Evolutionary conservation across 495 filamentous ascomycete species (phyloP).

Genomic region (Talaromyces wortmannii): DNA sequence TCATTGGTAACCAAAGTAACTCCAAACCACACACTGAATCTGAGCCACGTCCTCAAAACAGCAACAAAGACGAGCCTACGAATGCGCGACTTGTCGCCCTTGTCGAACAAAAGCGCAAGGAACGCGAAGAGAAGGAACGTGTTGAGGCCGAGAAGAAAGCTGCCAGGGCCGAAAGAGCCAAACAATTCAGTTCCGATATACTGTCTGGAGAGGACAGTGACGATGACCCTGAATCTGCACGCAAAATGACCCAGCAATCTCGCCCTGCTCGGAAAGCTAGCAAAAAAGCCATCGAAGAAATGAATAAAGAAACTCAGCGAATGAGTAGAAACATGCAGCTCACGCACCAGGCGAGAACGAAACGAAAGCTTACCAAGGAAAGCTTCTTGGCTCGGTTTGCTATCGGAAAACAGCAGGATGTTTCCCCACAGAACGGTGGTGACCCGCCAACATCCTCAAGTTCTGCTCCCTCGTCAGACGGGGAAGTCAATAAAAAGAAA

Average conservation of each 20-base stretch:
- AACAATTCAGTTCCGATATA: constrained; percentile 30
- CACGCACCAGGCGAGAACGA: constrained; percentile 81
- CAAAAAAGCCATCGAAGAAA: constrained; percentile 95
- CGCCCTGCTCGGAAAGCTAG: constrained; percentile 79
- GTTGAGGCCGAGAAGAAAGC: constrained; percentile 48
- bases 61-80: constrained; percentile 22
- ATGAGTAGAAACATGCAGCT: constrained; percentile 85
- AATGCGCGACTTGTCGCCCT: constrained; percentile 61
- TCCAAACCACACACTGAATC: constrained; percentile 15
- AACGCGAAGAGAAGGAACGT: constrained; percentile 59
- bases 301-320: constrained; percentile 87
- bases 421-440: not conserved
- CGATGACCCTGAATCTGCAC: constrained; percentile 49
- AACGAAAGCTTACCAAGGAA: constrained; percentile 84
- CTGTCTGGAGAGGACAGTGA: constrained; percentile 32
- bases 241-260: constrained; percentile 54
- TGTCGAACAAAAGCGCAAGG: constrained; percentile 61
- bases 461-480: constrained; percentile 42
- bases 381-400: constrained; percentile 82
- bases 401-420: constrained; percentile 41
- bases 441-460: constrained; percentile 29
- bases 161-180: constrained; percentile 25
- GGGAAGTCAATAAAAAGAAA: constrained; percentile 30
- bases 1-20: constrained; percentile 29
- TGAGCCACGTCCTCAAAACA: constrained; percentile 21